A percentile compares a stretch with the other conserved stretches of the same genome.
phyloP scores from a whole-genome alignment of 192 early-diverging fungal genomes.

The Coemansia sp. region DNA sequence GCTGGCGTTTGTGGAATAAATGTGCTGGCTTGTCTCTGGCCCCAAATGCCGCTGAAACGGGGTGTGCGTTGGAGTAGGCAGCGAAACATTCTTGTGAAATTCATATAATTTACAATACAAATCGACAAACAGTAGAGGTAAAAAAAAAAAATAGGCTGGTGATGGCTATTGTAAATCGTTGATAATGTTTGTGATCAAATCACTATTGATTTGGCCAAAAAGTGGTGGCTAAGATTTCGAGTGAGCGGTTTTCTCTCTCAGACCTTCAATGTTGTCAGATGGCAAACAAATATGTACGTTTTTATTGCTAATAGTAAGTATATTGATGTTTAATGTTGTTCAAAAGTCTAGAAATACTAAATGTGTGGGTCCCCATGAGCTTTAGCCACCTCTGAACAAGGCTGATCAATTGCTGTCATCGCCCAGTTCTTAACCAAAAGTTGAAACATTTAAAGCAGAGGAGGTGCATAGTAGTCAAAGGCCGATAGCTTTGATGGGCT shows the following conservation, averaged over 20 bases:
- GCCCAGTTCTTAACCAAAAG: too few species aligned
- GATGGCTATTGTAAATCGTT: not conserved
- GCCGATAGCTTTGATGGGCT: too few species aligned
- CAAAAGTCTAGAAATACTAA: too few species aligned
- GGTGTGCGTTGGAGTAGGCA: slow-evolving; percentile 4
- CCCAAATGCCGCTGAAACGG: not conserved
- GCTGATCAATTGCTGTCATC: too few species aligned
- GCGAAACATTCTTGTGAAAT: slow-evolving; percentile 22
- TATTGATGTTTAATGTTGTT: too few species aligned
- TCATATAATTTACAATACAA: not conserved
- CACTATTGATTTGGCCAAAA: not conserved
- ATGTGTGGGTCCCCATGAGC: too few species aligned
- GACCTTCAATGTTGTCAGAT: not conserved
- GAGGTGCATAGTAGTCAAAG: too few species aligned
- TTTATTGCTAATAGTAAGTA: not conserved
- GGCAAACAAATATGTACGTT: too few species aligned
- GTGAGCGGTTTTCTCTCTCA: not conserved
- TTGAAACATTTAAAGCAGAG: too few species aligned
- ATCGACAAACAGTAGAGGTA: not conserved
- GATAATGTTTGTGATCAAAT: not conserved
- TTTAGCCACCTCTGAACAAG: too few species aligned
- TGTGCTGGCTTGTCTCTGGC: slow-evolving; percentile 12
- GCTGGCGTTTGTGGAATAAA: slow-evolving; percentile 10
- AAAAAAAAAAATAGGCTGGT: not conserved
- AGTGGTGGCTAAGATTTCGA: not conserved